Conservation (phyloP, 1,284 basidiomycete species). For the Mrakiaceae sp. region DNA sequence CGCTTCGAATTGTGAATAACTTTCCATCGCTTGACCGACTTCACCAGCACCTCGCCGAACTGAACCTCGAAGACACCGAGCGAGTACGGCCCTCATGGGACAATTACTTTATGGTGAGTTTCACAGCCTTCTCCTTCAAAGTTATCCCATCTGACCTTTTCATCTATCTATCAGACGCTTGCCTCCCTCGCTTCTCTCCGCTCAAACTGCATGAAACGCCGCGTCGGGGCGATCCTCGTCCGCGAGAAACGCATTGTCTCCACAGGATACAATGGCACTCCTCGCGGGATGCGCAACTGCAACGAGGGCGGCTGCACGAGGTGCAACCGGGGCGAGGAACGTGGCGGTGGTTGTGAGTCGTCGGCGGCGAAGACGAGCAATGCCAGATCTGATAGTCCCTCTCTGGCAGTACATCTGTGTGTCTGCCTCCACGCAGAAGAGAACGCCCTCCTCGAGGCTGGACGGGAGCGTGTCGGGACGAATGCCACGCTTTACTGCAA, state of each 20-base stretch:
- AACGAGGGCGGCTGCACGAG: slow-evolving; percentile 71
- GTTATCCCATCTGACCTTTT: background rate
- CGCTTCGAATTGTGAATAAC: slow-evolving; percentile 60
- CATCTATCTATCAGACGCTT: slow-evolving; percentile 46
- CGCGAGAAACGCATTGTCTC: slow-evolving; percentile 75
- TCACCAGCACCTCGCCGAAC: slow-evolving; percentile 49
- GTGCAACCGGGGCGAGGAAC: slow-evolving; percentile 54
- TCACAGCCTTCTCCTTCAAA: background rate
- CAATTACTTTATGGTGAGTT: slow-evolving; percentile 79
- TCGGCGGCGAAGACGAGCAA: background rate
- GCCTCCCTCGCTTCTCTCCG: slow-evolving; percentile 75
- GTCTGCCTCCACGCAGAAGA: slow-evolving; percentile 97
- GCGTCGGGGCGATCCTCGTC: slow-evolving; percentile 86
- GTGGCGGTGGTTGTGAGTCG: slow-evolving; percentile 41
- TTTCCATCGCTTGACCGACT: slow-evolving; percentile 49
- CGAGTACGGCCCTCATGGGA: slow-evolving; percentile 82
- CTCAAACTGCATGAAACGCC: slow-evolving; percentile 96
- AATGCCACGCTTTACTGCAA: slow-evolving; percentile 84
- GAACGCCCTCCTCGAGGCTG: slow-evolving; percentile 89
- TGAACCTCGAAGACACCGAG: slow-evolving; percentile 60
- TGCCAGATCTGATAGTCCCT: background rate
- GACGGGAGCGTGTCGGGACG: slow-evolving; percentile 66
- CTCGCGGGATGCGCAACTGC: slow-evolving; percentile 76
- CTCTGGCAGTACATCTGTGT: slow-evolving; percentile 53
- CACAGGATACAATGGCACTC: slow-evolving; percentile 99